phyloP scores from a whole-genome alignment of 2,329 filamentous ascomycete genomes.

The Onygenales sp. region DNA sequence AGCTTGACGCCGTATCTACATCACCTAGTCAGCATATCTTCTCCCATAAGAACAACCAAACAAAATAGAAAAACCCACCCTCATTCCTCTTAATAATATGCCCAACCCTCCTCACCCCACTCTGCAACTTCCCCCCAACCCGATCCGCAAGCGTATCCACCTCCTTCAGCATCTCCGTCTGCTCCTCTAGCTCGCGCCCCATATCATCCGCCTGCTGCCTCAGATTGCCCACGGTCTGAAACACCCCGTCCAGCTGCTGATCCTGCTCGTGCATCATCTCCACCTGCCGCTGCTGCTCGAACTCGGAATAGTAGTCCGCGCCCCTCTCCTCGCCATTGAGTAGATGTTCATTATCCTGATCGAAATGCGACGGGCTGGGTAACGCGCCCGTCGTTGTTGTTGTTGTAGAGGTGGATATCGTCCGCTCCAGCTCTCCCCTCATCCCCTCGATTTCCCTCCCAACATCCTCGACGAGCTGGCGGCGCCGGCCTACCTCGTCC shows the following conservation, averaged over 20 bases:
- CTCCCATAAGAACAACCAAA: constrained; percentile 19
- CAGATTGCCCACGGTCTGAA: constrained; percentile 83
- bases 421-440: constrained; percentile 65
- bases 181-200: constrained; percentile 93
- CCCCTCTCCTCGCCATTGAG: constrained; percentile 36
- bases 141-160: constrained; percentile 79
- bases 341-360: constrained; percentile 30
- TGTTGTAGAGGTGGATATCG: constrained; percentile 31
- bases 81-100: constrained; percentile 84
- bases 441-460: constrained; percentile 82
- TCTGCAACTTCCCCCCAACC: constrained; percentile 75
- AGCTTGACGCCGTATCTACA: constrained; percentile 64
- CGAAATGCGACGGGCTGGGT: constrained; percentile 52
- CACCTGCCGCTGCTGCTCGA: constrained; percentile 84
- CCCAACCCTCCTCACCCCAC: constrained; percentile 75
- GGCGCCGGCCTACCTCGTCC: constrained; percentile 70
- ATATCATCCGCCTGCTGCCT: constrained; percentile 87
- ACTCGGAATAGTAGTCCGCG: constrained; percentile 62
- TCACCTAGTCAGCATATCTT: constrained; percentile 15
- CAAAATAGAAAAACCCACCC: constrained; percentile 43
- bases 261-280: constrained; percentile 95
- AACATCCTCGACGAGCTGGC: constrained; percentile 80
- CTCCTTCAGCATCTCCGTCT: constrained; percentile 76
- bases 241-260: constrained; percentile 82
- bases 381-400: constrained; percentile 33